These are phyloP conservation scores for Brassica hybrid DNA, from an alignment of 441 rosid genomes.

Conservation along the genomic window DNA sequence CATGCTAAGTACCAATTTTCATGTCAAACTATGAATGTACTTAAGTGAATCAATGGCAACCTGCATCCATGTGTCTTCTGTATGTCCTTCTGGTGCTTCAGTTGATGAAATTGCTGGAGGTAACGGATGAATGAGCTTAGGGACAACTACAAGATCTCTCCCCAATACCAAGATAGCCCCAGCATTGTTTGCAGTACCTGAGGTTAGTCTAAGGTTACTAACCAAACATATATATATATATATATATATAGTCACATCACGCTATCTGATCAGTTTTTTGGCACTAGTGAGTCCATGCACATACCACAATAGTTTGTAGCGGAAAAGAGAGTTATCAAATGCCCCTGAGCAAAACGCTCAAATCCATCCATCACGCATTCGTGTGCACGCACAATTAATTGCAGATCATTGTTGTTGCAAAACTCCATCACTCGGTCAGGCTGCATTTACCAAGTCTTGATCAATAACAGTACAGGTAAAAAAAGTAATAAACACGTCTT, in stretches of 20 bases:
- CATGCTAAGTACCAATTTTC: constrained; percentile 18
- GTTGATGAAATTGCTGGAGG: constrained; percentile 92
- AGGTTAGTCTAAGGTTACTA: constrained; percentile 15
- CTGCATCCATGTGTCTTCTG: constrained; percentile 99
- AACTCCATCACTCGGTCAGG: constrained; percentile 99
- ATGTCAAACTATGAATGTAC: constrained; percentile 1
- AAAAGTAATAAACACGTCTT: too few species aligned
- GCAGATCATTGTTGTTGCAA: constrained; percentile 98
- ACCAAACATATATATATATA: not conserved
- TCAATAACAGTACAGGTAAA: constrained; percentile 29
- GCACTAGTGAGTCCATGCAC: constrained; percentile 32
- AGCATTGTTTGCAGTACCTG: constrained; percentile 98
- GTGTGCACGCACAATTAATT: constrained; percentile 96
- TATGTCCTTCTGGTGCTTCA: constrained; percentile 79
- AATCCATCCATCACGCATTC: constrained; percentile 99
- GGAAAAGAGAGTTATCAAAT: constrained; percentile 95
- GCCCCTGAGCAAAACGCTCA: constrained; percentile 99
- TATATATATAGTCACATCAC: not conserved
- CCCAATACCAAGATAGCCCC: constrained; percentile 98
- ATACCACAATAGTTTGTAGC: constrained; percentile 98
- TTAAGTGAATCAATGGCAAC: constrained; percentile 42
- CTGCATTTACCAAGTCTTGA: constrained; percentile 48
- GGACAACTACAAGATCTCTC: constrained; percentile 98
- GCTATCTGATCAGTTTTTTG: constrained; percentile 4
- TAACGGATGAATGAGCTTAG: constrained; percentile 94